Percentiles rank a stretch among this genome's conserved stretches.
These are phyloP conservation scores for Candida smagusa DNA, from an alignment of 1,139 yeast species.

Conservation along the genomic window DNA sequence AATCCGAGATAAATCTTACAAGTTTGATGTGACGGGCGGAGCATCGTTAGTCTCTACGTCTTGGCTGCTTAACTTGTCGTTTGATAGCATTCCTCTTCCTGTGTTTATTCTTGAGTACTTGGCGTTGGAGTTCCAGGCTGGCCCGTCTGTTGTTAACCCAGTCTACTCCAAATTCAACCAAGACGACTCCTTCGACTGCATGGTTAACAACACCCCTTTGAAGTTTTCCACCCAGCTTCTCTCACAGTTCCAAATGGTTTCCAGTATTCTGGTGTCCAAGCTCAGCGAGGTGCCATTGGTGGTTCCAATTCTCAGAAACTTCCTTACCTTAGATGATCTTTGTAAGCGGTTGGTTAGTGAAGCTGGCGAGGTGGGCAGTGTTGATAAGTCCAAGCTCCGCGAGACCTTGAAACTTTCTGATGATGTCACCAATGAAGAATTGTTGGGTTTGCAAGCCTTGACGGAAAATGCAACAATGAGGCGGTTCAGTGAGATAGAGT, in stretches of 20 bases:
- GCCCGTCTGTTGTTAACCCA: conserved; percentile 5
- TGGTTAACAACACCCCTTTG: conserved; percentile 6
- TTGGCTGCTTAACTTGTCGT: conserved; percentile 21
- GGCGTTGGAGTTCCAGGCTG: conserved; percentile 17
- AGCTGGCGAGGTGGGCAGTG: conserved; percentile 15
- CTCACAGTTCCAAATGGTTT: conserved; percentile 5
- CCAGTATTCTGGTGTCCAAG: conserved; percentile 14
- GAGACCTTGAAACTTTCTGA: conserved; percentile 35
- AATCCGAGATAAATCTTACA: conserved; percentile 8
- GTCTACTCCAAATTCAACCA: conserved; percentile 18
- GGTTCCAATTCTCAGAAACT: conserved; percentile 31
- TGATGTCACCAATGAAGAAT: conserved; percentile 41
- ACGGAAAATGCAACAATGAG: conserved; percentile 17
- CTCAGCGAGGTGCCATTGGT: conserved; percentile 24
- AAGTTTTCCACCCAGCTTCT: conserved; percentile 5
- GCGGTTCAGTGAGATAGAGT: conserved; percentile 18
- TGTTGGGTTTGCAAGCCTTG: conserved; percentile 34
- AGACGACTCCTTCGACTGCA: conserved; percentile 14
- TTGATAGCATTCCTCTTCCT: conserved; percentile 28
- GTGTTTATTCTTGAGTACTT: conserved; percentile 28
- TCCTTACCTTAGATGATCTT: conserved; percentile 25
- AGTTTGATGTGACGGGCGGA: conserved; percentile 11
- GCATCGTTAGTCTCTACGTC: conserved; percentile 5
- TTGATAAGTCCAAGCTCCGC: conserved; percentile 29
- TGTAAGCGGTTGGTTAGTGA: conserved; percentile 5